Evolutionary conservation across 108 stramenopile species (phyloP).

Genomic region (Pseudonitzschia multistriata): DNA sequence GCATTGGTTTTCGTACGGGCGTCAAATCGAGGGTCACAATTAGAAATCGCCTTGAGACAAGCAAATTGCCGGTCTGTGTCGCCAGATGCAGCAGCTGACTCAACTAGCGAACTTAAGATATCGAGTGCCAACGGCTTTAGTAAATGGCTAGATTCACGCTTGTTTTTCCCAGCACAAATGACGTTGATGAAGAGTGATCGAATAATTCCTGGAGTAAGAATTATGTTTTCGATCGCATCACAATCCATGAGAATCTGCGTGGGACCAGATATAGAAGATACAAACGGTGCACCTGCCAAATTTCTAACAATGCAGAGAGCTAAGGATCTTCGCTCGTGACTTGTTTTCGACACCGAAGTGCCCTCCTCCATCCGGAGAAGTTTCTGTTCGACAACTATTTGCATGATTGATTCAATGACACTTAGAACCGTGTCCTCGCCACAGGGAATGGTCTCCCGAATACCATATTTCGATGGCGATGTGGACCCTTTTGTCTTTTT

Average conservation of each 20-base stretch:
- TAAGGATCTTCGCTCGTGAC: constrained; percentile 61
- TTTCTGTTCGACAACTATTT: constrained; percentile 52
- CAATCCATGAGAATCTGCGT: constrained; percentile 40
- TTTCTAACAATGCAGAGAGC: constrained; percentile 54
- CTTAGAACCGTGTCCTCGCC: constrained; percentile 33
- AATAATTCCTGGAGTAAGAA: constrained; percentile 51
- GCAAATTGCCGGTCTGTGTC: constrained; percentile 42
- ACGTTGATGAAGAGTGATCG: constrained; percentile 61
- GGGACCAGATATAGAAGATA: constrained; percentile 53
- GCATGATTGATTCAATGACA: constrained; percentile 47
- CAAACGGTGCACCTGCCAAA: constrained; percentile 45
- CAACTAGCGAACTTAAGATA: constrained; percentile 19
- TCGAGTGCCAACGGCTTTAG: constrained; percentile 49
- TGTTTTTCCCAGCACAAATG: constrained; percentile 45
- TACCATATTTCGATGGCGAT: constrained; percentile 9
- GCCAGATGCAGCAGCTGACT: constrained; percentile 16
- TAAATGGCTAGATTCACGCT: constrained; percentile 28
- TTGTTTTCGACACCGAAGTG: constrained; percentile 38
- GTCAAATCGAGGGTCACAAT: constrained; percentile 68
- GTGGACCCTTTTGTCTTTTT: constrained; percentile 11
- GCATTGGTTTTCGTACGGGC: constrained; percentile 63
- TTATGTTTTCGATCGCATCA: constrained; percentile 42
- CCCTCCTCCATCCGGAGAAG: constrained; percentile 39
- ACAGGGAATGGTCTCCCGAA: constrained; percentile 31
- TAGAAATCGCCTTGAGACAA: constrained; percentile 51